These are phyloP conservation scores for Friedmanniomyces simplex DNA, from an alignment of 495 filamentous ascomycete genomes.

Conservation along the genomic window DNA sequence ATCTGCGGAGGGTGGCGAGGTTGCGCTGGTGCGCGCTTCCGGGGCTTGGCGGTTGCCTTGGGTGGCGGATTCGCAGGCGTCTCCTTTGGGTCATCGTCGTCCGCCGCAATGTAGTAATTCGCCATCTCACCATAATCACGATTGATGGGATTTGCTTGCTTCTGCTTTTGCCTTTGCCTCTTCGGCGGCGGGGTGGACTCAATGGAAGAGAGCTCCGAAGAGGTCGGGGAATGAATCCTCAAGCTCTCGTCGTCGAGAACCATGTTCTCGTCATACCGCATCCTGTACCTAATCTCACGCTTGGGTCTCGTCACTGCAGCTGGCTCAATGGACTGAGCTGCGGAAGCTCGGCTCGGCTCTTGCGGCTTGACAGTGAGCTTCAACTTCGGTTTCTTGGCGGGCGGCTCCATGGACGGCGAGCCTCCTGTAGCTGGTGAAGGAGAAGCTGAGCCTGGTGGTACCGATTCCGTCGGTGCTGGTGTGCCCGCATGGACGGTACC, in stretches of 20 bases:
- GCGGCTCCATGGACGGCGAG: constrained; percentile 1
- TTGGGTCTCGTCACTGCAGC: constrained; percentile 3
- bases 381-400: constrained; percentile 7
- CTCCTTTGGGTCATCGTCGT: constrained; percentile 3
- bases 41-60: constrained; percentile 3
- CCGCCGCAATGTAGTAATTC: constrained; percentile 7
- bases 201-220: constrained; percentile 1
- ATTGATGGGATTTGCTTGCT: background rate
- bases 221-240: background rate
- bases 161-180: background rate
- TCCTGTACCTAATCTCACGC: background rate
- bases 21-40: background rate
- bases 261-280: constrained; percentile 20
- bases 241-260: constrained; percentile 10
- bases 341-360: background rate
- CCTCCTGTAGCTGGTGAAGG: background rate
- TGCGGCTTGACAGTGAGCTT: constrained; percentile 5
- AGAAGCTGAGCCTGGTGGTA: background rate
- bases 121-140: constrained; percentile 4
- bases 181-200: constrained; percentile 1
- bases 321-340: background rate
- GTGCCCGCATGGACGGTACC: background rate
- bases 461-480: background rate
- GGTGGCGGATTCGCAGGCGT: background rate
- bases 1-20: constrained; percentile 2